Evolutionary conservation across 169 alveolate genomes (phyloP), one percentile per base, ranked within the genome.

Genomic region (Cryptosporidium tyzzeri): DNA sequence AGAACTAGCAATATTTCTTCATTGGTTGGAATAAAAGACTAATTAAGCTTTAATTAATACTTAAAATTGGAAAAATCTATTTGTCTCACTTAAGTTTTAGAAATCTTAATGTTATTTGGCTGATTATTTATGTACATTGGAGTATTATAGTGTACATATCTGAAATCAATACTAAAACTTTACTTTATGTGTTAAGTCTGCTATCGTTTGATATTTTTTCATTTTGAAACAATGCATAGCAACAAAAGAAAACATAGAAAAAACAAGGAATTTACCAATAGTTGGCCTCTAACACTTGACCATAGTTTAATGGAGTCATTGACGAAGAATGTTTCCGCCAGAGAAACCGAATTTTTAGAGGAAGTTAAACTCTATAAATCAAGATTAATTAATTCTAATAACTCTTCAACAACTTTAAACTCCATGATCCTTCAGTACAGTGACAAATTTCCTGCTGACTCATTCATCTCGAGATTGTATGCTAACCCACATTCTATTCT

Each of bases 321-420:
- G 26, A 61, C 59, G 26, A 80, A 44, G 65, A 80, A 80, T 62
- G 89, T 80, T 23, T 16, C 59, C 59, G 44, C 80, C 45, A 80
- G 48, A 62, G 89, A 80, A 50, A 44, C 55, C 26, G 89, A 80
- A 48, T 80, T 59, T 33, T 21, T 80, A 41, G 80, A 80, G 50
- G 73, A 59, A 48, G 89, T 48, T 18, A 45, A 67, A 26, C 45
- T 44, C 41, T 80, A 61, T 62, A 61, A n/a, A 39, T 14, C 65
- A 41, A 80, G 29, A 45, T 18, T 23, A 23, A 39, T 16, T n/a
- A 65, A 44, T 39, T 23, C 16, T 1, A 33, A 41, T n/a, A 31
- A 14, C 41, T 73, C 71, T 9, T 21, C 51, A 9, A 10, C 18
- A 23, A 70, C 10, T 12, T 29, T 80, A 9, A 65, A 37, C 29